Evolutionary conservation across 305 asterid species (phyloP), one percentile per base, ranked within the genome.

Genomic region (Striga hermonthica): DNA sequence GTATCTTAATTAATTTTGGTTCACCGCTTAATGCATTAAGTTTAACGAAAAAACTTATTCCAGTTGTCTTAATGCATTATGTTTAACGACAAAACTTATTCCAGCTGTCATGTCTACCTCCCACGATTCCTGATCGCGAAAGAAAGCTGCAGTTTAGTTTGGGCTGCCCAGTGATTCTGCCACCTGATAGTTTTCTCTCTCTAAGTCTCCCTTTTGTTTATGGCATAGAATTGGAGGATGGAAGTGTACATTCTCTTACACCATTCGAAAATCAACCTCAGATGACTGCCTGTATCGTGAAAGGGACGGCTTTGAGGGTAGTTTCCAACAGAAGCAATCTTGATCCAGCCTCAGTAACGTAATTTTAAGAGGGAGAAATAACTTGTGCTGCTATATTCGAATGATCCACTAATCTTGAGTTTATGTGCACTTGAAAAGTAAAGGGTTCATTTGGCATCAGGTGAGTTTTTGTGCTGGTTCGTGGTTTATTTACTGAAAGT

Each of bases 111-210:
- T 88, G 95, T 70, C 81, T 93, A 39, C 95, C 92, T 49, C 75
- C 90, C 70, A 76, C 94, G 45, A 61, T 88, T 76, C 87, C 85
- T 68, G 88, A 88, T 74, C 80, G 84, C 68, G 84, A 86, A 74
- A 74, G 75, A 74, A 88, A 86, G 81, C 81, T 93, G 71, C 89
- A 83, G 60, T 94, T 94, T 78, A 76, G 88, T 82, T 80, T 88
- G 81, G 95, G 90, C 65, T 82, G 93, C 70, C 95, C 73, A 1
- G 91, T 86, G 79, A 82, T 86, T 72, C 85, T 94, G 71, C 97
- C 98, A 55, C 93, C 97, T 28, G 99, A 84, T 34, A 92, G 98
- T 81, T 89, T 90, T 72, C 81, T 92, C 71, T 90, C 96, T 62
- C 78, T 90, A 48, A 83, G 89, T 76, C 99, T 94, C 35, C 98